Conservation (phyloP, 345 rosid genomes). For the Mercurialis annua region DNA sequence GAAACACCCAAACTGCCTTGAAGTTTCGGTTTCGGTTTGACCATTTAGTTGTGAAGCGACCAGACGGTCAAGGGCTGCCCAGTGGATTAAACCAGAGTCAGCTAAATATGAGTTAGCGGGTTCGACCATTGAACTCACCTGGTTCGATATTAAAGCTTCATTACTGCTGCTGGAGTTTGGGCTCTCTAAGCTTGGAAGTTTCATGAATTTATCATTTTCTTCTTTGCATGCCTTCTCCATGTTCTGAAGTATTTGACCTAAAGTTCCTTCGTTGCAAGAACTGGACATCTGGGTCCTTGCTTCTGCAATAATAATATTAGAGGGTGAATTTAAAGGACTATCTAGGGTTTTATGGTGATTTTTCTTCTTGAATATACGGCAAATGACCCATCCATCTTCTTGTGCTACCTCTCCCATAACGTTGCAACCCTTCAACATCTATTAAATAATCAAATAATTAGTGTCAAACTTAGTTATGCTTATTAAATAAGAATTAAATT, state of each 20-base stretch:
- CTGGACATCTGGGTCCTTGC: constrained; percentile 26
- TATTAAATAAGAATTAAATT: not conserved
- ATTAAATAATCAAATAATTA: not conserved
- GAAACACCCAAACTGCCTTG: constrained; percentile 37
- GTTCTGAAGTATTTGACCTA: constrained; percentile 51
- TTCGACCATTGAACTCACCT: constrained; percentile 31
- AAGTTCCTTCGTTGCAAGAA: constrained; percentile 39
- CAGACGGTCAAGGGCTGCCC: constrained; percentile 70
- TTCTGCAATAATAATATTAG: constrained; percentile 31
- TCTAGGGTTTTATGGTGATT: constrained; percentile 57
- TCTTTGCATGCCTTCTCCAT: constrained; percentile 56
- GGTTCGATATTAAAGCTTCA: constrained; percentile 28
- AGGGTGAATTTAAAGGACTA: constrained; percentile 31
- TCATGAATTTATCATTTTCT: constrained; percentile 50
- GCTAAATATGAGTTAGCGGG: constrained; percentile 13
- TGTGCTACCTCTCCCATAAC: constrained; percentile 48
- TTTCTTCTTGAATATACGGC: constrained; percentile 78
- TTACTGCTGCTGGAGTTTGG: constrained; percentile 40
- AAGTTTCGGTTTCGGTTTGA: constrained; percentile 40
- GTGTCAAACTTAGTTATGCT: not conserved
- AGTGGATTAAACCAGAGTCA: constrained; percentile 47
- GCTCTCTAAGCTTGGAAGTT: constrained; percentile 61
- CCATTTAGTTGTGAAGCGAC: constrained; percentile 78
- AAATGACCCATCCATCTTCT: constrained; percentile 85
- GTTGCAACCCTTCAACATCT: constrained; percentile 42